A percentile compares a stretch with the other conserved stretches of the same genome.
Evolutionary conservation across 2,329 filamentous ascomycete genomes (phyloP).

Genomic region (Parastagonospora nodorum): DNA sequence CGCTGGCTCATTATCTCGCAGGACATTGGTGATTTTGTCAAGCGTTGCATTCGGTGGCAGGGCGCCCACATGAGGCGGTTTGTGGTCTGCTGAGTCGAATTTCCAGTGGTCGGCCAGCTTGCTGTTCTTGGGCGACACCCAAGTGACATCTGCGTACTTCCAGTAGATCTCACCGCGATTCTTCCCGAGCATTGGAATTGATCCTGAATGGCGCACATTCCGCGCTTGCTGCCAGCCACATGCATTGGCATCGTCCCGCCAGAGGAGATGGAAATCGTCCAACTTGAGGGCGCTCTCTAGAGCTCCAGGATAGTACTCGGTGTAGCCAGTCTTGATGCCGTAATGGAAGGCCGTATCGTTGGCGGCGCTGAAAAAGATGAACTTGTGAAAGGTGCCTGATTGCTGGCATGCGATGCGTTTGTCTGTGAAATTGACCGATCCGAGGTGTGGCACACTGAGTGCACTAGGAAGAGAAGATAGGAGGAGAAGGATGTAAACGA

Average conservation of each 20-base stretch:
- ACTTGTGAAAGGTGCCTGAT: background rate
- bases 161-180: slow-evolving; percentile 15
- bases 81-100: background rate
- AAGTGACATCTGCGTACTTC: slow-evolving; percentile 6
- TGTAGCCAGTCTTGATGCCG: slow-evolving; percentile 9
- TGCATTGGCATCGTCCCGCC: background rate
- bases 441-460: background rate
- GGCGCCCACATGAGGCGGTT: background rate
- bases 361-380: background rate
- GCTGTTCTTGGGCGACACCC: background rate
- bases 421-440: background rate
- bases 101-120: background rate
- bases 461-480: no score
- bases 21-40: slow-evolving; percentile 1
- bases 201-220: background rate
- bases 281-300: slow-evolving; percentile 3
- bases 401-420: background rate
- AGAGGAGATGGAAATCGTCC: background rate
- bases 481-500: no score
- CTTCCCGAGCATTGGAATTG: background rate
- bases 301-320: slow-evolving; percentile 5
- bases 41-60: slow-evolving; percentile 1
- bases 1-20: slow-evolving; percentile 6
- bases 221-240: slow-evolving; percentile 11
- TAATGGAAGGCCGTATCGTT: background rate